A percentile compares a stretch with the other conserved stretches of the same genome.
phyloP scores from a whole-genome alignment of 148 eudicot genomes.

The Vaccinium macrocarpon region DNA sequence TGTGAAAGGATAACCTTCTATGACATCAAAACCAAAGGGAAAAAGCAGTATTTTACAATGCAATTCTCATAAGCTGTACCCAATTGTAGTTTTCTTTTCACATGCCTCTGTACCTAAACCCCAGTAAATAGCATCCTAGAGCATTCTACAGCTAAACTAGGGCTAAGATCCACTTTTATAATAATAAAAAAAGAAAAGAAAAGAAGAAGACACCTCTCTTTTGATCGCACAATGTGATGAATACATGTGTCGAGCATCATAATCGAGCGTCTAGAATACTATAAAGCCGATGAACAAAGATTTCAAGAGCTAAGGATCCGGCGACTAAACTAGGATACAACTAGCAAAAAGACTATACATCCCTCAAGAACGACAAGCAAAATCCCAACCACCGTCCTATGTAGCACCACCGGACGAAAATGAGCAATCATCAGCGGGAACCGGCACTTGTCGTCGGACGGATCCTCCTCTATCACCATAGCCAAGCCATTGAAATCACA shows the following conservation, averaged over 20 bases:
- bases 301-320: not conserved
- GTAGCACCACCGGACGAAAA: slow-evolving; percentile 38
- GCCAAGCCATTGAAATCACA: slow-evolving; percentile 87
- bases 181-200: not conserved
- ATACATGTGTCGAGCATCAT: not conserved
- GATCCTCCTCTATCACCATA: slow-evolving; percentile 58
- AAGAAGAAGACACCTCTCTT: not conserved
- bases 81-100: not conserved
- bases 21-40: not conserved
- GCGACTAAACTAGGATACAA: slow-evolving; percentile 33
- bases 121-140: not conserved
- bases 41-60: not conserved
- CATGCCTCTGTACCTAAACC: not conserved
- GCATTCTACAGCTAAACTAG: not conserved
- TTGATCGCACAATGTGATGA: not conserved
- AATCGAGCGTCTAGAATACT: not conserved
- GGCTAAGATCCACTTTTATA: not conserved
- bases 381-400: slow-evolving; percentile 32
- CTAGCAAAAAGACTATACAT: slow-evolving; percentile 52
- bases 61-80: not conserved
- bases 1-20: not conserved
- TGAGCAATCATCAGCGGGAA: slow-evolving; percentile 82
- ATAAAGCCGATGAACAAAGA: not conserved
- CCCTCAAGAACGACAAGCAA: slow-evolving; percentile 46
- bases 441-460: slow-evolving; percentile 56